Conservation (phyloP, 108 stramenopile genomes). For the Fragilariopsis cylindrus region DNA sequence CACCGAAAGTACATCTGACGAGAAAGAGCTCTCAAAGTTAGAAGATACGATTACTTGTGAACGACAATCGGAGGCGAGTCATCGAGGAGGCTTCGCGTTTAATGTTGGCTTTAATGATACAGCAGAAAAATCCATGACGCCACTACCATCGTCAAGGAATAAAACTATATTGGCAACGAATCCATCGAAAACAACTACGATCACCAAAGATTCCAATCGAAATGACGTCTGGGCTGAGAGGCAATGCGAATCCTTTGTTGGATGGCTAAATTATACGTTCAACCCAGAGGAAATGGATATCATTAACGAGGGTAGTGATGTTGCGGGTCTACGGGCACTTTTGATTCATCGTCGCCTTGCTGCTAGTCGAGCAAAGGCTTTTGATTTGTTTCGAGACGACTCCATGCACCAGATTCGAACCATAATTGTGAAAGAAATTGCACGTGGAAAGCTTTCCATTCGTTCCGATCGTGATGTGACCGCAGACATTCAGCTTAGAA, state of each 20-base stretch:
- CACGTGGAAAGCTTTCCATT: slow-evolving; percentile 70
- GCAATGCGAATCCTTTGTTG: slow-evolving; percentile 66
- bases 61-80: neutral
- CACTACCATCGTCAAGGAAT: neutral
- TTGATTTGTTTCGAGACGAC: slow-evolving; percentile 45
- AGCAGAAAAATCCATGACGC: neutral
- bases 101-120: slow-evolving; percentile 10
- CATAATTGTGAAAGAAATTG: slow-evolving; percentile 63
- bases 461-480: slow-evolving; percentile 81
- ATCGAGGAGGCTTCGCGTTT: slow-evolving; percentile 13
- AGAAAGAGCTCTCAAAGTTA: too few species aligned
- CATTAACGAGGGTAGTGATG: neutral
- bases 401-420: slow-evolving; percentile 41
- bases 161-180: slow-evolving; percentile 31
- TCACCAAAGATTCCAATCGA: neutral
- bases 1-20: too few species aligned
- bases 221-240: slow-evolving; percentile 71
- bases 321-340: slow-evolving; percentile 33
- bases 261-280: slow-evolving; percentile 85
- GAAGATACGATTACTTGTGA: too few species aligned
- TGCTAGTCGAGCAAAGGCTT: slow-evolving; percentile 31
- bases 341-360: slow-evolving; percentile 49
- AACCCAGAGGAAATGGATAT: slow-evolving; percentile 52
- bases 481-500: slow-evolving; percentile 75
- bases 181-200: neutral